Conservation (phyloP, 2,329 filamentous ascomycete species). For the Fusarium keratoplasticum region DNA sequence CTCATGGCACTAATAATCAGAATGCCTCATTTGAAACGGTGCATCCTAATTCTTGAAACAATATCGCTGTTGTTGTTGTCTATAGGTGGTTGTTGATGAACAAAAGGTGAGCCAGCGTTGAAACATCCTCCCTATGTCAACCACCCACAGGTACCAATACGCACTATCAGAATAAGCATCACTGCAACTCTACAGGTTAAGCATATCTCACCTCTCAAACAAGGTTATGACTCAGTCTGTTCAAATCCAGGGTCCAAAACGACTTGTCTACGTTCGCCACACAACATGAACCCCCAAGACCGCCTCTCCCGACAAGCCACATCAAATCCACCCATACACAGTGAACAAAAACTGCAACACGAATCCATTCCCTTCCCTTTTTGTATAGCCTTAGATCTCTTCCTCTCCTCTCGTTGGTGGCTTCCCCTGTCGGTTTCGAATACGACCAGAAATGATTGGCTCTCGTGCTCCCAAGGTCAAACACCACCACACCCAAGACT, state of each 20-base stretch:
- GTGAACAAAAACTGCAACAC: not conserved
- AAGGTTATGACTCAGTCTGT: conserved; percentile 23
- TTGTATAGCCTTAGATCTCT: not conserved
- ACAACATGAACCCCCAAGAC: not conserved
- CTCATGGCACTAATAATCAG: fast-evolving
- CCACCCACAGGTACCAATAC: fast-evolving
- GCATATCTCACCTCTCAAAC: not conserved
- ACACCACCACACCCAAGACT: conserved; percentile 15
- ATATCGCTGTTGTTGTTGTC: not conserved
- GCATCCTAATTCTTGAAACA: not conserved
- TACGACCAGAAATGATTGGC: conserved; percentile 29
- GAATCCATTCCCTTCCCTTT: not conserved
- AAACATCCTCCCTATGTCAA: not conserved
- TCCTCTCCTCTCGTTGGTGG: not conserved
- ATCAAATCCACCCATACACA: not conserved
- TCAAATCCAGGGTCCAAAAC: conserved; percentile 22
- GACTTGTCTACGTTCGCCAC: not conserved
- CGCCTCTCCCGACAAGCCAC: conserved; percentile 2
- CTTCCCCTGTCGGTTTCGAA: not conserved
- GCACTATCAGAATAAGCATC: not conserved
- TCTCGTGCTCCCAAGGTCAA: conserved; percentile 20
- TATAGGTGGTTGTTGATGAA: not conserved
- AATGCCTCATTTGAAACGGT: not conserved
- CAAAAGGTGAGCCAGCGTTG: not conserved
- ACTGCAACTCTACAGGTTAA: not conserved